Evolutionary conservation across 2,329 filamentous ascomycete species (phyloP).

Genomic region (Diaporthe sp.): DNA sequence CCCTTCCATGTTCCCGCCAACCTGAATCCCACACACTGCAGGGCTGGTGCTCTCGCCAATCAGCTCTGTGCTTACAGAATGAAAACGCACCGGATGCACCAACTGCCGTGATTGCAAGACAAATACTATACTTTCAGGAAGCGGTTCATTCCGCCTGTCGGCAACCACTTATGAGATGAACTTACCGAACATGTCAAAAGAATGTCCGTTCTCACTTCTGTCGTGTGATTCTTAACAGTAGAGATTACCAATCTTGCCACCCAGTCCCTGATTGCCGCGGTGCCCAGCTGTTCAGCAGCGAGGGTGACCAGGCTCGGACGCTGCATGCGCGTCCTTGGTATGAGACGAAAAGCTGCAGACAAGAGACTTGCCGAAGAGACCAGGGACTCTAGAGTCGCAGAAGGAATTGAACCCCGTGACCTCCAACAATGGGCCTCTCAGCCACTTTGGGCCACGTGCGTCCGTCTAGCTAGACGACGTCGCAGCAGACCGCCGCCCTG

Average conservation of each 20-base stretch:
- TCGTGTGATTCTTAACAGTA: not conserved
- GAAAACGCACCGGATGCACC: constrained; percentile 4
- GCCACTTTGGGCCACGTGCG: not conserved
- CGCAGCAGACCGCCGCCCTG: not conserved
- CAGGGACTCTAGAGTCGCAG: not conserved
- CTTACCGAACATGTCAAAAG: not conserved
- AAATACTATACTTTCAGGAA: not conserved
- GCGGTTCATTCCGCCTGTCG: not conserved
- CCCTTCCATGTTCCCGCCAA: not conserved
- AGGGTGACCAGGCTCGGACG: not conserved
- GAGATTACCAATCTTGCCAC: not conserved
- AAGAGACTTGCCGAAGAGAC: not conserved
- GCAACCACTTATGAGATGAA: constrained; percentile 2
- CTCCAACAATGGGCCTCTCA: not conserved
- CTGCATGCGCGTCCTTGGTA: not conserved
- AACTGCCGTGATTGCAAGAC: constrained; percentile 28
- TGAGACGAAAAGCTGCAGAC: not conserved
- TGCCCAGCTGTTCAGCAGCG: not conserved
- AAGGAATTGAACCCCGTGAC: not conserved
- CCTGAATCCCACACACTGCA: not conserved
- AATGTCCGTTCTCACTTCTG: too few relatives aligned
- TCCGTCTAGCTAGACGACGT: not conserved
- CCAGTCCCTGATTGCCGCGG: not conserved
- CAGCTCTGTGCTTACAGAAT: not conserved
- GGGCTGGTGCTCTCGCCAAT: not conserved